Percentiles rank a stretch among this genome's conserved stretches.
phyloP scores from a whole-genome alignment of 306 rosid genomes.

The Inga leiocalycina region DNA sequence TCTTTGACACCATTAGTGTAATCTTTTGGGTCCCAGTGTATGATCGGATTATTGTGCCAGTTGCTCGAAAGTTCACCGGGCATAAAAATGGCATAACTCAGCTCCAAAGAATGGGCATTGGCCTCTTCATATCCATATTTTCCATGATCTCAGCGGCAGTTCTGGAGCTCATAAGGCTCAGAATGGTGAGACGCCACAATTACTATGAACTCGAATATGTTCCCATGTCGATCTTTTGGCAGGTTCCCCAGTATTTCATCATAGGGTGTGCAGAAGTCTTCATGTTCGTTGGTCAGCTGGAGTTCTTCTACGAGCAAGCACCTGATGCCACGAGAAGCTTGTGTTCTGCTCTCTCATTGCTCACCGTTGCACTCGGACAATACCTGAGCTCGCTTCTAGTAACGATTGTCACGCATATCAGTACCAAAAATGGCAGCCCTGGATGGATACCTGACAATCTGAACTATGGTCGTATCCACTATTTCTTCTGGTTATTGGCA shows the following conservation, averaged over 20 bases:
- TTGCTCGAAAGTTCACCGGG: conserved; percentile 60
- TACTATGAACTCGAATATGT: conserved; percentile 48
- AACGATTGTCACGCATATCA: conserved; percentile 53
- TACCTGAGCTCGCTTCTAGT: conserved; percentile 78
- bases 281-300: conserved; percentile 71
- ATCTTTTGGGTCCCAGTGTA: conserved; percentile 82
- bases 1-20: conserved; percentile 74
- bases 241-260: conserved; percentile 74
- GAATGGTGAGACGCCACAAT: conserved; percentile 49
- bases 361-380: conserved; percentile 67
- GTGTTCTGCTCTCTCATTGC: conserved; percentile 78
- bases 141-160: conserved; percentile 62
- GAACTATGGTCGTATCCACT: conserved; percentile 72
- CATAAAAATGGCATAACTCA: conserved; percentile 70
- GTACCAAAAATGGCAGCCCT: conserved; percentile 53
- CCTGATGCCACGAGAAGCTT: conserved; percentile 88
- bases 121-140: conserved; percentile 69
- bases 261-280: conserved; percentile 80
- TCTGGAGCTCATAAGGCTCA: conserved; percentile 63
- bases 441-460: conserved; percentile 81
- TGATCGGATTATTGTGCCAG: conserved; percentile 68
- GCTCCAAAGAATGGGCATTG: conserved; percentile 88
- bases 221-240: conserved; percentile 81
- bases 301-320: conserved; percentile 75
- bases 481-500: conserved; percentile 68